Evolutionary conservation across 148 eudicot genomes (phyloP).

Genomic region (Rhododendron mucronatum): DNA sequence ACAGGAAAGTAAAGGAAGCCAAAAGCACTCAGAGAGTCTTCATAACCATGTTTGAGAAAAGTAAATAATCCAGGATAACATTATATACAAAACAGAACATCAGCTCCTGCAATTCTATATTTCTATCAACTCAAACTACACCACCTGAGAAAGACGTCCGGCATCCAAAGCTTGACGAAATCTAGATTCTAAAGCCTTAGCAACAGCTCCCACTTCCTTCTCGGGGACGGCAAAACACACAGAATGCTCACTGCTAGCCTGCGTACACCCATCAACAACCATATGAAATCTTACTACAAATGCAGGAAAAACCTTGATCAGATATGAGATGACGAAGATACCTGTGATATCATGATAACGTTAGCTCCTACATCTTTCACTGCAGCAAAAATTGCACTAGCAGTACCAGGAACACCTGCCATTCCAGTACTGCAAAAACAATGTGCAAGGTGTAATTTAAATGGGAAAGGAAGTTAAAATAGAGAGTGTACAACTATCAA

Average conservation of each 20-base stretch:
- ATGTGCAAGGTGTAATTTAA: slow-evolving; percentile 12
- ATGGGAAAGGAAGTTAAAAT: slow-evolving; percentile 5
- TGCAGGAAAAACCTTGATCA: background rate
- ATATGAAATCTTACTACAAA: slow-evolving; percentile 3
- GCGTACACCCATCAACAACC: slow-evolving; percentile 22
- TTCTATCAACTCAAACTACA: background rate
- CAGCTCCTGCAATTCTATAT: background rate
- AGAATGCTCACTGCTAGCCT: slow-evolving; percentile 99
- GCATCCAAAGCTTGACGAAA: slow-evolving; percentile 87
- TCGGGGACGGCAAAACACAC: slow-evolving; percentile 99
- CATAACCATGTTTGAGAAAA: background rate
- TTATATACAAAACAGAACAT: background rate
- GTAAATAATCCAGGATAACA: background rate
- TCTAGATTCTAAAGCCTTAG: slow-evolving; percentile 74
- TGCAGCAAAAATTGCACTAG: slow-evolving; percentile 80
- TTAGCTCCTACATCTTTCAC: slow-evolving; percentile 98
- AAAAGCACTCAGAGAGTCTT: background rate
- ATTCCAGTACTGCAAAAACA: slow-evolving; percentile 77
- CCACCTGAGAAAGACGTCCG: slow-evolving; percentile 97
- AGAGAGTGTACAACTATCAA: background rate
- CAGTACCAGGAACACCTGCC: slow-evolving; percentile 99
- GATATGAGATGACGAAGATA: slow-evolving; percentile 12
- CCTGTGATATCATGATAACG: slow-evolving; percentile 99
- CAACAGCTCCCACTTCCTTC: slow-evolving; percentile 85
- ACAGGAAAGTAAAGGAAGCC: background rate